Percentiles rank a stretch among this genome's conserved stretches.
These are phyloP conservation scores for Colletotrichum eremochloae DNA, from an alignment of 2,329 filamentous ascomycete genomes.

Conservation along the genomic window DNA sequence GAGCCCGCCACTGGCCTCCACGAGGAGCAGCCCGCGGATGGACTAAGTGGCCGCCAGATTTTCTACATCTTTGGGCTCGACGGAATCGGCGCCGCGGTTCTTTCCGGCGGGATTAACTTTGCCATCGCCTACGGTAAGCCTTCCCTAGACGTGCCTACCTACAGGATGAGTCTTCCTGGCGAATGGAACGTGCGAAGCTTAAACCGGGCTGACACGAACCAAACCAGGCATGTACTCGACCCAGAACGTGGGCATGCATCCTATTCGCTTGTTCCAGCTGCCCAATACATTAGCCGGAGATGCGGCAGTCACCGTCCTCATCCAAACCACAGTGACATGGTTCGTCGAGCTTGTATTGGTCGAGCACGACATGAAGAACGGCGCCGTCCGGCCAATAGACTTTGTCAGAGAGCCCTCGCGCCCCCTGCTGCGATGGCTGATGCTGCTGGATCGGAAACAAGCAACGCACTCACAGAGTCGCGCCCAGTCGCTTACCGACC, in stretches of 20 bases:
- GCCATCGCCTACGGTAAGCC: constrained; percentile 63
- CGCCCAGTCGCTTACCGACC: constrained; percentile 50
- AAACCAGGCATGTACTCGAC: constrained; percentile 62
- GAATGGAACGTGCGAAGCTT: not conserved
- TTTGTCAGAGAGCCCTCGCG: constrained; percentile 55
- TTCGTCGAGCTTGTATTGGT: constrained; percentile 63
- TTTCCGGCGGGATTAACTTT: constrained; percentile 66
- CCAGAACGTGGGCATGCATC: constrained; percentile 51
- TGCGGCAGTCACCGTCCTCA: constrained; percentile 63
- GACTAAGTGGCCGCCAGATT: constrained; percentile 59
- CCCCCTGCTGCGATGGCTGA: constrained; percentile 57
- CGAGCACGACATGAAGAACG: constrained; percentile 59
- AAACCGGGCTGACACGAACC: constrained; percentile 1
- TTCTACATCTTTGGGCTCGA: constrained; percentile 64
- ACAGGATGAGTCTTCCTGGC: not conserved
- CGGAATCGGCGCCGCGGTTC: constrained; percentile 60
- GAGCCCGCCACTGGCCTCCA: not conserved
- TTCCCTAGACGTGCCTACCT: not conserved
- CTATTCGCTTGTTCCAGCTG: constrained; percentile 62
- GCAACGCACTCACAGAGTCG: constrained; percentile 28
- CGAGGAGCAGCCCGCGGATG: constrained; percentile 52
- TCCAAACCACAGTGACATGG: constrained; percentile 67
- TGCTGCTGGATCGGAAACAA: constrained; percentile 53
- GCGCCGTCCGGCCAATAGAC: constrained; percentile 62
- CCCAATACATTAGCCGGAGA: constrained; percentile 66